phyloP scores from a whole-genome alignment of 2,329 filamentous ascomycete genomes.

The Monosporascus sp. region DNA sequence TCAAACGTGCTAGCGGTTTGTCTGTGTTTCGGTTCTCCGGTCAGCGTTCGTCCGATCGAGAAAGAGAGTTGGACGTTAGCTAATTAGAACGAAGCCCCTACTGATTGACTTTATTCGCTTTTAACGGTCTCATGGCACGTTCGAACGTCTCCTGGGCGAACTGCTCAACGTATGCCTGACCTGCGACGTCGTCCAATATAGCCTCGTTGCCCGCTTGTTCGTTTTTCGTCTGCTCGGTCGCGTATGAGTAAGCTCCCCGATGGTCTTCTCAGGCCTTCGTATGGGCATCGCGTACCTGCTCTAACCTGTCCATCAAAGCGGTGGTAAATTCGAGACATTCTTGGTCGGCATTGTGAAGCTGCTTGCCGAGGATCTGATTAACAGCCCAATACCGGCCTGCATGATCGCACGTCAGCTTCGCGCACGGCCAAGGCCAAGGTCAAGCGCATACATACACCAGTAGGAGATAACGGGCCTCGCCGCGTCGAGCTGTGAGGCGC shows the following conservation, averaged over 20 bases:
- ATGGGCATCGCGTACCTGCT: slow-evolving; percentile 49
- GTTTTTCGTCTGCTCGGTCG: slow-evolving; percentile 55
- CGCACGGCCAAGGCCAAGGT: slow-evolving; percentile 1
- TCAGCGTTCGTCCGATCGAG: slow-evolving; percentile 2
- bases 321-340: slow-evolving; percentile 79
- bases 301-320: slow-evolving; percentile 83
- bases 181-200: slow-evolving; percentile 77
- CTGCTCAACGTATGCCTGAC: slow-evolving; percentile 88
- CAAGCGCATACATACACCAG: slow-evolving; percentile 68
- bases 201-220: slow-evolving; percentile 75
- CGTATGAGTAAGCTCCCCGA: neutral
- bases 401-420: slow-evolving; percentile 11
- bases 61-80: neutral
- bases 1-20: slow-evolving; percentile 93
- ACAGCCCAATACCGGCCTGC: slow-evolving; percentile 86
- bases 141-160: slow-evolving; percentile 87
- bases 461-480: slow-evolving; percentile 87
- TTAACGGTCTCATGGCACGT: slow-evolving; percentile 75
- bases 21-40: slow-evolving; percentile 34
- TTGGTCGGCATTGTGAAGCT: slow-evolving; percentile 71
- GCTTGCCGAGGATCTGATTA: slow-evolving; percentile 79
- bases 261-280: neutral
- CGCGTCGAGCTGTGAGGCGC: slow-evolving; percentile 77
- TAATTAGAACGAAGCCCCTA: slow-evolving; percentile 30
- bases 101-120: slow-evolving; percentile 78